Evolutionary conservation across 176 grass and related monocot genomes (phyloP).

Genomic region (Eleusine indica): DNA sequence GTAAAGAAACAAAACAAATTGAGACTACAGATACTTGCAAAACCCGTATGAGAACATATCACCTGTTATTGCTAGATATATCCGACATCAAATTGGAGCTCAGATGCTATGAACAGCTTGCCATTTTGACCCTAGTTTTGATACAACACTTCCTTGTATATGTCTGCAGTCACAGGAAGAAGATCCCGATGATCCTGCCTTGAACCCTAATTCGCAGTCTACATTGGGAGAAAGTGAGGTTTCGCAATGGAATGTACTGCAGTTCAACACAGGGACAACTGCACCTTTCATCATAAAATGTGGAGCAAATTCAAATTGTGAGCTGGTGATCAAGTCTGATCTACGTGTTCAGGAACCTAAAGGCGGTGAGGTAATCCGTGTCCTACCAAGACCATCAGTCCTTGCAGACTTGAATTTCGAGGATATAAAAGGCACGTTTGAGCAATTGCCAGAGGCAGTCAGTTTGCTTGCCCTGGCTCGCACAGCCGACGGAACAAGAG

Average conservation of each 20-base stretch:
- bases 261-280: constrained; percentile 93
- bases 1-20: background rate
- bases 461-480: constrained; percentile 94
- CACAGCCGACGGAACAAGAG: constrained; percentile 90
- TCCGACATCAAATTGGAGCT: background rate
- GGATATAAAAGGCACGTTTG: constrained; percentile 73
- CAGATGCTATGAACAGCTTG: background rate
- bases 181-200: constrained; percentile 58
- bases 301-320: constrained; percentile 84
- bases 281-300: constrained; percentile 96
- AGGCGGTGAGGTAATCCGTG: constrained; percentile 82
- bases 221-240: constrained; percentile 69
- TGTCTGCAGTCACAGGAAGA: constrained; percentile 72
- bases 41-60: background rate
- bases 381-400: constrained; percentile 81
- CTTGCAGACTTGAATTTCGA: constrained; percentile 86
- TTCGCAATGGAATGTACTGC: constrained; percentile 93
- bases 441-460: constrained; percentile 90
- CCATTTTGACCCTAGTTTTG: background rate
- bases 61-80: background rate
- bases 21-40: background rate
- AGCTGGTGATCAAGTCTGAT: constrained; percentile 89
- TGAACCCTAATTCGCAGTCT: constrained; percentile 39
- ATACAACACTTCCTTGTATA: constrained; percentile 37
- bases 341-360: constrained; percentile 80